These are phyloP conservation scores for Xylaria scruposa DNA, from an alignment of 495 filamentous ascomycete species.

Conservation along the genomic window DNA sequence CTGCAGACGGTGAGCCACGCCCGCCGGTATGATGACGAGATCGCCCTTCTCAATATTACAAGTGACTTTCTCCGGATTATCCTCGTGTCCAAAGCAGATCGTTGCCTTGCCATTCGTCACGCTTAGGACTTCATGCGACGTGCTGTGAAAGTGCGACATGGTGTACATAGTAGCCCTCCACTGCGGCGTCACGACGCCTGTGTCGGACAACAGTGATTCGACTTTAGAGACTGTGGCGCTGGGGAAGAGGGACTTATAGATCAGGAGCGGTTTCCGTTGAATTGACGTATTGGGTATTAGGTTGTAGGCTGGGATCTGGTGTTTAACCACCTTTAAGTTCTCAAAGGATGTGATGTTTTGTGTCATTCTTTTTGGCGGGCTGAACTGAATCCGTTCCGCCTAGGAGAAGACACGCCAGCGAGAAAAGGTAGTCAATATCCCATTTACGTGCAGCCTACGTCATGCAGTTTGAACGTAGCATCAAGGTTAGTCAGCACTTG, in stretches of 20 bases:
- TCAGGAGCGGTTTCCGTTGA: background rate
- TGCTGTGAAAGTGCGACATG: conserved; percentile 68
- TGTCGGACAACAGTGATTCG: conserved; percentile 56
- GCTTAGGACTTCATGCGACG: conserved; percentile 70
- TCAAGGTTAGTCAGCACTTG: background rate
- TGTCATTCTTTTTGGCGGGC: background rate
- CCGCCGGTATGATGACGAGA: background rate
- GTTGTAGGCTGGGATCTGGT: background rate
- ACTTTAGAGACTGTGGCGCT: conserved; percentile 53
- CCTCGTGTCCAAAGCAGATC: conserved; percentile 71
- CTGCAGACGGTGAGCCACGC: background rate
- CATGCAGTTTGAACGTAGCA: background rate
- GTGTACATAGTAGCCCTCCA: conserved; percentile 74
- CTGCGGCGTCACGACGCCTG: conserved; percentile 65
- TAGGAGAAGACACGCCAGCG: background rate
- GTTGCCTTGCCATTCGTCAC: conserved; percentile 63
- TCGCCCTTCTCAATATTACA: conserved; percentile 12
- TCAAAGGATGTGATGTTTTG: background rate
- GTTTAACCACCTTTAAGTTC: background rate
- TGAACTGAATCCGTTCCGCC: background rate
- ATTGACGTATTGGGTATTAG: background rate
- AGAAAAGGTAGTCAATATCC: background rate
- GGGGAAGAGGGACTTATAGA: conserved; percentile 3
- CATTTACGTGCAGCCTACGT: background rate
- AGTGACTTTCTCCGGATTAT: conserved; percentile 64